Evolutionary conservation across 805 yeast genomes (phyloP), one percentile per base, ranked within the genome.

Genomic region (Candida namnaoensis): DNA sequence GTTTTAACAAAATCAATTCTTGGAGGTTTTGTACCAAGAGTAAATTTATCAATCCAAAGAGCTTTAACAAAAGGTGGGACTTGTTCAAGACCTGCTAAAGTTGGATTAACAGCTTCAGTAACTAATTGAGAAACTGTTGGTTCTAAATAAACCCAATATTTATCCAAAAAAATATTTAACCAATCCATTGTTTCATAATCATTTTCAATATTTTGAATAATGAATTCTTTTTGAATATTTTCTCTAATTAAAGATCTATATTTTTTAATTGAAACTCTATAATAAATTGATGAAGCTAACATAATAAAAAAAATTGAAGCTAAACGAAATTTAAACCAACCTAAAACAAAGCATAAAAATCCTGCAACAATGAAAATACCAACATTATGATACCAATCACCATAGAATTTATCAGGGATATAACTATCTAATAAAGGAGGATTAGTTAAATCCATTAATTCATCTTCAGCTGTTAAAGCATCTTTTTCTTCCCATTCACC

Each of bases 311-410:
- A 85, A 36, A 88, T 78, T 41, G 95, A 87, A 9, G 93, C 93
- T 41, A 90, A 54, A 7, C 88, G 78, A 51, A 90, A 81, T 38
- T 78, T 71, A 48, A 84, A 74, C 63, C 81, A 75, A 9, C 98
- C 99, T 35, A 86, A 52, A 3, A 81, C 50, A 80, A 91, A 90
- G 5, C 95, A 85, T 13, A 83, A 57, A 12, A 84, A 57, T 0
- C 84, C 88, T 7, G 83, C 88, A 23, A 73, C 58, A 28, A 83
- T 68, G 44, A 88, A 65, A 33, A 80, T 71, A 0, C 76, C 96
- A n/a, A 82, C 80, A 40, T 82, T 81, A 60, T 93, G 98, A 57
- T 82, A 93, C 99, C 99, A 93, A 57, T 93, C 98, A 41, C 99
- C 99, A 53, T 84, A 86, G 13, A 78, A 74, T 33, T 64, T 69